phyloP scores from a whole-genome alignment of 2,329 filamentous ascomycete species.

The Cylindrodendrum hubeiense region DNA sequence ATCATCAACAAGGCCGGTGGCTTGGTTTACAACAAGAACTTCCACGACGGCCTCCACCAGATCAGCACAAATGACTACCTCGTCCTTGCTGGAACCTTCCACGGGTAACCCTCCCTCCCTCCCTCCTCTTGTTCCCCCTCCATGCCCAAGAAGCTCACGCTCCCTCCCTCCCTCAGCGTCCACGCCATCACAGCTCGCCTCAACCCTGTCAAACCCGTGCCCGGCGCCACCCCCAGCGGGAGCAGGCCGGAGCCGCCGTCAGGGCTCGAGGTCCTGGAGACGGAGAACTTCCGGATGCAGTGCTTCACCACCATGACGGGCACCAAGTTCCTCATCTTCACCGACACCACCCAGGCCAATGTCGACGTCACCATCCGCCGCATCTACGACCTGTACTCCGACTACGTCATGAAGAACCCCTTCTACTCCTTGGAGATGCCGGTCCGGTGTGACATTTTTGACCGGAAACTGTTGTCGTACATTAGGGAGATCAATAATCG shows the following conservation, averaged over 20 bases:
- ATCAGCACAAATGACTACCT: slow-evolving; percentile 97
- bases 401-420: slow-evolving; percentile 99
- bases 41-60: slow-evolving; percentile 87
- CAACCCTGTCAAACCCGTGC: slow-evolving; percentile 63
- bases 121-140: slow-evolving; percentile 22
- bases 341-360: slow-evolving; percentile 88
- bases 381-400: slow-evolving; percentile 94
- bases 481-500: slow-evolving; percentile 79
- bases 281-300: slow-evolving; percentile 92
- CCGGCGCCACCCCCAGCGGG: slow-evolving; percentile 53
- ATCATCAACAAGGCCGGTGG: slow-evolving; percentile 99
- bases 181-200: slow-evolving; percentile 77
- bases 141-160: slow-evolving; percentile 8
- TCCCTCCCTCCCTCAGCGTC: slow-evolving; percentile 59
- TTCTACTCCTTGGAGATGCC: slow-evolving; percentile 99
- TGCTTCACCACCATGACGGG: slow-evolving; percentile 97
- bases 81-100: slow-evolving; percentile 96
- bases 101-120: slow-evolving; percentile 71
- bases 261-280: slow-evolving; percentile 93
- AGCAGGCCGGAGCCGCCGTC: slow-evolving; percentile 74
- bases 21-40: slow-evolving; percentile 95
- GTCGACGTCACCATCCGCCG: slow-evolving; percentile 85
- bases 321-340: slow-evolving; percentile 95
- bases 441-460: slow-evolving; percentile 93
- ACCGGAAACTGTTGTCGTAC: slow-evolving; percentile 85